Conservation (phyloP, 73 alveolate species). For the Stentor coeruleus region DNA sequence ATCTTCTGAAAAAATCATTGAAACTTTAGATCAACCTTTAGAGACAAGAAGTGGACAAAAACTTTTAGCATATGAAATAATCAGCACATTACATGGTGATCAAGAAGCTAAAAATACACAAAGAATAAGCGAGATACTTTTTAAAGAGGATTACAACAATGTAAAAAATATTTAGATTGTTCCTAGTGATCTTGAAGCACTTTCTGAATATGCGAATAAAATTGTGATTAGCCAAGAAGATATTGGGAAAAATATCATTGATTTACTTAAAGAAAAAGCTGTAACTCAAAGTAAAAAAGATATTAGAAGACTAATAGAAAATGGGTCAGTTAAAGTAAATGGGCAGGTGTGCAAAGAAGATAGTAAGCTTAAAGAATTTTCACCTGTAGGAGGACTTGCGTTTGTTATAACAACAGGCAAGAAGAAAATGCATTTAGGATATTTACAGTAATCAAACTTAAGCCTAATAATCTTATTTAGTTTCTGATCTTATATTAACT, state of each 20-base stretch:
- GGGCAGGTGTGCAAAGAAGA: neutral
- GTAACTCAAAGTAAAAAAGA: neutral
- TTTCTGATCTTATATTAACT: too few relatives aligned
- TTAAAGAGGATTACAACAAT: neutral
- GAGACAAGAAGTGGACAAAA: conserved; percentile 7
- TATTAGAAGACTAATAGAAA: too few relatives aligned
- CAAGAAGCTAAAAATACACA: neutral
- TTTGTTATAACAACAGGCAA: too few relatives aligned
- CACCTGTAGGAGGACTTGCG: too few relatives aligned
- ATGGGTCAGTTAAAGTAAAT: neutral
- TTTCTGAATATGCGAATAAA: neutral
- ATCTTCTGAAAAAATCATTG: conserved; percentile 1
- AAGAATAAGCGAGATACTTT: neutral
- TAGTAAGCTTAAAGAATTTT: too few relatives aligned
- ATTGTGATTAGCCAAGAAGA: neutral
- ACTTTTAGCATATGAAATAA: neutral
- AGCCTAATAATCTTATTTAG: too few relatives aligned
- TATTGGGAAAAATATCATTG: neutral
- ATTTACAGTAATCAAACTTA: too few relatives aligned
- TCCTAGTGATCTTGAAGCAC: neutral
- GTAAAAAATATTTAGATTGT: neutral
- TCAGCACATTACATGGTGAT: conserved; percentile 6
- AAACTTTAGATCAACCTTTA: neutral
- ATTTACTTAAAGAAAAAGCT: neutral
- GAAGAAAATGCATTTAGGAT: too few relatives aligned